Evolutionary conservation across 345 rosid genomes (phyloP).

Genomic region (Eucalyptus regnans): DNA sequence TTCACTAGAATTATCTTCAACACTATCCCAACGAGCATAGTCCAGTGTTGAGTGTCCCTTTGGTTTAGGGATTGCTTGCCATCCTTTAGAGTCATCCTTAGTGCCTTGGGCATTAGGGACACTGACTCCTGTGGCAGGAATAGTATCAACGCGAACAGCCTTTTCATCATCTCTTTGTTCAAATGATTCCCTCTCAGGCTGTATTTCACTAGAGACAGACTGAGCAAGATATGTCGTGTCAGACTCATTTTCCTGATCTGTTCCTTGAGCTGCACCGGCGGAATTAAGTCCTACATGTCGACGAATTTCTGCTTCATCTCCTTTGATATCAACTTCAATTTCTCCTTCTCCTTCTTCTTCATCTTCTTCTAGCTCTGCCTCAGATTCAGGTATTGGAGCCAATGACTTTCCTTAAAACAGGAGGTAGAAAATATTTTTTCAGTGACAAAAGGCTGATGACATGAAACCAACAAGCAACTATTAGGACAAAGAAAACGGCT

Average conservation of each 20-base stretch:
- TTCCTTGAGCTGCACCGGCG: background rate
- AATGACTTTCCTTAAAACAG: slow-evolving; percentile 82
- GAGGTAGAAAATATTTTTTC: slow-evolving; percentile 14
- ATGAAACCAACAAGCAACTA: background rate
- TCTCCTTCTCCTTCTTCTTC: slow-evolving; percentile 18
- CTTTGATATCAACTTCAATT: background rate
- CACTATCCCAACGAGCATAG: slow-evolving; percentile 81
- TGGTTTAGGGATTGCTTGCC: slow-evolving; percentile 94
- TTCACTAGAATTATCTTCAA: slow-evolving; percentile 73
- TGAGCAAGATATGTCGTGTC: background rate
- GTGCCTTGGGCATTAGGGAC: slow-evolving; percentile 8
- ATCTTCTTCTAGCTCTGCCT: slow-evolving; percentile 73
- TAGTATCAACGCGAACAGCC: background rate
- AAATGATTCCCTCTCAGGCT: background rate
- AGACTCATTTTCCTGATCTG: background rate
- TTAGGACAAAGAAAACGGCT: background rate
- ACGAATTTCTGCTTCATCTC: background rate
- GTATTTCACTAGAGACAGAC: background rate
- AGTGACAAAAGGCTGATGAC: slow-evolving; percentile 1
- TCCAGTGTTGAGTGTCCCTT: slow-evolving; percentile 91
- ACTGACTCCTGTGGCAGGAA: background rate
- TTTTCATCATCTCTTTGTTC: slow-evolving; percentile 3
- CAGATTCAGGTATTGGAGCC: slow-evolving; percentile 92
- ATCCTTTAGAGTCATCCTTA: slow-evolving; percentile 41
- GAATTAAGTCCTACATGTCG: slow-evolving; percentile 1